A percentile compares a stretch with the other conserved stretches of the same genome.
Evolutionary conservation across 441 rosid genomes (phyloP).

Genomic region (Erysimum cheiri): DNA sequence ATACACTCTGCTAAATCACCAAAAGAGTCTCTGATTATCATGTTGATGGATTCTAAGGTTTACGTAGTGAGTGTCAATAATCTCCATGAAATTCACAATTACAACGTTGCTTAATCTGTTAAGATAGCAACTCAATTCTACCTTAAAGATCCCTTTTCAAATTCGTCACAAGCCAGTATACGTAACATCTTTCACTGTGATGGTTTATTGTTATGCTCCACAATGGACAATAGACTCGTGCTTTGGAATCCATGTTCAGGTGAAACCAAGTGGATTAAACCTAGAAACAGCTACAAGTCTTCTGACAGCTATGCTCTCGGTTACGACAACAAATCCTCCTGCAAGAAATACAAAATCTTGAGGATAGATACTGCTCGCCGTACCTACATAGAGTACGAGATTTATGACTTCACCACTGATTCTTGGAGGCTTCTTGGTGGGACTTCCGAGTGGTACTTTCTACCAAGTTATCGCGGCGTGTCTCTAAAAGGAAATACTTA

Average conservation of each 20-base stretch:
- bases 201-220: neutral
- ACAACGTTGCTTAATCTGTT: neutral
- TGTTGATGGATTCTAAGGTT: constrained; percentile 2
- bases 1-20: constrained; percentile 12
- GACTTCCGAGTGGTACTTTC: neutral
- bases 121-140: neutral
- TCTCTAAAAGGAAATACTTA: constrained; percentile 19
- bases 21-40: neutral
- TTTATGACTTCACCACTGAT: constrained; percentile 17
- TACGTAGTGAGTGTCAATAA: neutral
- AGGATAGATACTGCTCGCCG: neutral
- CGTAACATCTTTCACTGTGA: neutral
- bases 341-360: constrained; percentile 22
- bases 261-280: constrained; percentile 16
- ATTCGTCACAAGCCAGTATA: neutral
- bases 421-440: constrained; percentile 7
- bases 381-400: neutral
- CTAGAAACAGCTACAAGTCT: neutral
- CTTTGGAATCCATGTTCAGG: constrained; percentile 21
- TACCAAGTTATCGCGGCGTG: neutral
- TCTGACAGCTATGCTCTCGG: neutral
- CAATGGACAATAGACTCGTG: neutral
- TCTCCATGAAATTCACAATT: neutral
- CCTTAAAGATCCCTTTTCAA: neutral
- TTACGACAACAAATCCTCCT: constrained; percentile 2